Evolutionary conservation across 805 yeast genomes (phyloP).

Genomic region (Candida morakotiae): DNA sequence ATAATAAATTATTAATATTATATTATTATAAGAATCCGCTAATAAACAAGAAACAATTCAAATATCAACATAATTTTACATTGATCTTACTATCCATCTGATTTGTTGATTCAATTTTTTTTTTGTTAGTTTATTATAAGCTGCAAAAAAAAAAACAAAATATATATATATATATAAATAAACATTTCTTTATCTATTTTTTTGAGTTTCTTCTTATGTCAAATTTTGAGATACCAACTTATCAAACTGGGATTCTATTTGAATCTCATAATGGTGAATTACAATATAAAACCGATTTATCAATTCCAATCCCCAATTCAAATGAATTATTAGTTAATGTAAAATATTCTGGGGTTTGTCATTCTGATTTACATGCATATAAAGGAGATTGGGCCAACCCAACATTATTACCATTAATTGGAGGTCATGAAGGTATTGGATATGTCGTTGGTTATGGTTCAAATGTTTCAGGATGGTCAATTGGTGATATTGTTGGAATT

Average conservation of each 20-base stretch:
- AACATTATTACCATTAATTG: constrained; percentile 72
- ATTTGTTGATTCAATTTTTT: too few species aligned
- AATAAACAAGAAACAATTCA: too few species aligned
- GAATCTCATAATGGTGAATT: constrained; percentile 37
- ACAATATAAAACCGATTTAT: constrained; percentile 57
- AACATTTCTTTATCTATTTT: neutral
- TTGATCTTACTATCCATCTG: too few species aligned
- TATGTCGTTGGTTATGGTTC: constrained; percentile 74
- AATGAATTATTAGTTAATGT: constrained; percentile 78
- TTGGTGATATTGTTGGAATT: constrained; percentile 80
- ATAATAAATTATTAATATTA: too few species aligned
- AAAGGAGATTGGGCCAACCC: constrained; percentile 88
- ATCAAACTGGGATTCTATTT: constrained; percentile 36
- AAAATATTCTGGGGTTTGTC: constrained; percentile 89
- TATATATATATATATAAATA: neutral
- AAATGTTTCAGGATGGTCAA: constrained; percentile 63
- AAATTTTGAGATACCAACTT: constrained; percentile 26
- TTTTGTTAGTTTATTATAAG: too few species aligned
- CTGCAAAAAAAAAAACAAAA: too few species aligned
- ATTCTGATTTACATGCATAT: constrained; percentile 93
- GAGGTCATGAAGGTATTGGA: constrained; percentile 92
- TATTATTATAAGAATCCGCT: too few species aligned
- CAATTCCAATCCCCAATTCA: constrained; percentile 75
- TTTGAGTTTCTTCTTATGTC: neutral
- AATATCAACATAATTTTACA: too few species aligned